phyloP scores from a whole-genome alignment of 768 basidiomycete genomes.

The Phaffia tasmanica region DNA sequence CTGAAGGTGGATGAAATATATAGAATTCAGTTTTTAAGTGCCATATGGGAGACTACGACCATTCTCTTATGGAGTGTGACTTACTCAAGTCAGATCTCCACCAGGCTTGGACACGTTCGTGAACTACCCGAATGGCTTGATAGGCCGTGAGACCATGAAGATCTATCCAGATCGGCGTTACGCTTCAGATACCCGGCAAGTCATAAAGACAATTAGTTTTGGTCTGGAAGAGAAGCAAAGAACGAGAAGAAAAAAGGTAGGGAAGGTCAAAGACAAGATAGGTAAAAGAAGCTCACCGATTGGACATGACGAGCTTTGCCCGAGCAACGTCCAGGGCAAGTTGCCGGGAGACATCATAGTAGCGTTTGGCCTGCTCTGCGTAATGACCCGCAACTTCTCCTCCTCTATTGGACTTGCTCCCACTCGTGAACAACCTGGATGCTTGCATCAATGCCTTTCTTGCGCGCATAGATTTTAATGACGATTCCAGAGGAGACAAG shows the following conservation, averaged over 20 bases:
- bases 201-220: not conserved
- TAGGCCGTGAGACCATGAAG: slow-evolving; percentile 22
- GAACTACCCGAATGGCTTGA: slow-evolving; percentile 14
- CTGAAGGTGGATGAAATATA: not conserved
- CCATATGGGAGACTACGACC: too few species aligned
- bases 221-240: not conserved
- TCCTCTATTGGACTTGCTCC: slow-evolving; percentile 5
- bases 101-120: slow-evolving; percentile 12
- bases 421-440: not conserved
- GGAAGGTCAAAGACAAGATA: too few species aligned
- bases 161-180: slow-evolving; percentile 13
- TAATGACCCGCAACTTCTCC: slow-evolving; percentile 8
- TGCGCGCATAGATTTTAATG: too few species aligned
- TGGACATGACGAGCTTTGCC: not conserved
- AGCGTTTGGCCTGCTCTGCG: slow-evolving; percentile 5
- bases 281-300: not conserved
- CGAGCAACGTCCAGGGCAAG: too few species aligned
- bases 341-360: too few species aligned
- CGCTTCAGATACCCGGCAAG: not conserved
- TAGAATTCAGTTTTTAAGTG: too few species aligned
- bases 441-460: not conserved
- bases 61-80: too few species aligned
- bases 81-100: slow-evolving; percentile 5
- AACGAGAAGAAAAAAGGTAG: not conserved
- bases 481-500: too few species aligned